These are phyloP conservation scores for Xylariaceae sp. DNA, from an alignment of 2,329 filamentous ascomycete species.

Conservation along the genomic window DNA sequence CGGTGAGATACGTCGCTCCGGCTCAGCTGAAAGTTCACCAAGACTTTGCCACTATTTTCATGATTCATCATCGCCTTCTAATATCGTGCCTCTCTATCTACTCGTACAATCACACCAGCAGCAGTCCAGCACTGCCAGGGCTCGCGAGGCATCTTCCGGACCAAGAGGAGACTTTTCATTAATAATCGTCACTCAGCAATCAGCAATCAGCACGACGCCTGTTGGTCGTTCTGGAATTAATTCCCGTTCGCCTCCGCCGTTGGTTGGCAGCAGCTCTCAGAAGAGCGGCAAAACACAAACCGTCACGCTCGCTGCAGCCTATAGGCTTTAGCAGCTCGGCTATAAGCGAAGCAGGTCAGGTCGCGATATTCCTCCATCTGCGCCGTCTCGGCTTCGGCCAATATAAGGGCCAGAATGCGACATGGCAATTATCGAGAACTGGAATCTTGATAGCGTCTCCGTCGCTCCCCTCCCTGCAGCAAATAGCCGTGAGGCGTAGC, in stretches of 20 bases:
- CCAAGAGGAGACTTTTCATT: no score
- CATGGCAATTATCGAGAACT: background rate
- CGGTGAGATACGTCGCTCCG: background rate
- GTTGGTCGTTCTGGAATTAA: background rate
- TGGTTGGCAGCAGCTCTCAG: background rate
- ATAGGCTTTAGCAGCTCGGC: no score
- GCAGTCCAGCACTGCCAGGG: no score
- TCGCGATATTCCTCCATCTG: background rate
- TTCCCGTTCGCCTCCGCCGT: background rate
- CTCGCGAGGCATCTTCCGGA: no score
- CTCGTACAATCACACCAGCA: no score
- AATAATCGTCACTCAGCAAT: no score
- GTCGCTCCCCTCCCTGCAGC: slow-evolving; percentile 1
- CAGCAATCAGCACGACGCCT: no score
- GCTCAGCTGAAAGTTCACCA: background rate
- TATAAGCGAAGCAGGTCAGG: no score
- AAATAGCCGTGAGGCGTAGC: slow-evolving; percentile 13
- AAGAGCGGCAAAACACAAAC: background rate
- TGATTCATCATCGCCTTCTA: background rate
- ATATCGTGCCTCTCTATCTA: background rate
- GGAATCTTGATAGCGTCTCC: background rate
- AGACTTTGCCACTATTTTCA: background rate
- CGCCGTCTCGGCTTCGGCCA: background rate
- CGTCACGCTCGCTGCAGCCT: background rate
- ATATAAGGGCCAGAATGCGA: background rate